These are phyloP conservation scores for Phaeosphaeriaceae sp. DNA, from an alignment of 2,329 filamentous ascomycete genomes.

Conservation along the genomic window DNA sequence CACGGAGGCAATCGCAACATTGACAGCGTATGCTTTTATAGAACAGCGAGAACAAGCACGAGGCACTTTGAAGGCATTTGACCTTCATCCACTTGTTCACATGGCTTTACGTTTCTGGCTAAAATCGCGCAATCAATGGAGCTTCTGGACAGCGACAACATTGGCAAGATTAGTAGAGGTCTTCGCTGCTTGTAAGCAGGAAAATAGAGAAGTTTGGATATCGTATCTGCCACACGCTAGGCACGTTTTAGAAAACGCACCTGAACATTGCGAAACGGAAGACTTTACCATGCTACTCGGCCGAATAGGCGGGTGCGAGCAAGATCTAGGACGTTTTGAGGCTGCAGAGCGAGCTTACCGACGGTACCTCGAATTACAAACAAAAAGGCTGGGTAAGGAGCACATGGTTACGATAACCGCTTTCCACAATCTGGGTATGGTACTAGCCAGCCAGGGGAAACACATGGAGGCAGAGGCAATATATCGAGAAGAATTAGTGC, in stretches of 20 bases:
- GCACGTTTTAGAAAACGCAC: constrained; percentile 3
- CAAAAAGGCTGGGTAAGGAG: constrained; percentile 7
- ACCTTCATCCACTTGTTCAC: constrained; percentile 47
- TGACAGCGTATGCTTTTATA: constrained; percentile 45
- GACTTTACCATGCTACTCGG: constrained; percentile 10
- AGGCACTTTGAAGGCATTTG: constrained; percentile 12
- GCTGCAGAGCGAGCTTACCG: constrained; percentile 7
- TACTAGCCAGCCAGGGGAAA: neutral
- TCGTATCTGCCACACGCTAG: constrained; percentile 41
- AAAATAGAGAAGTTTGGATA: constrained; percentile 28
- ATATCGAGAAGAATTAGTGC: neutral
- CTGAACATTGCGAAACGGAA: constrained; percentile 2
- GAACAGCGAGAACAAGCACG: constrained; percentile 10
- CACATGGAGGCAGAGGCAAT: constrained; percentile 10
- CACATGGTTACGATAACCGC: constrained; percentile 3
- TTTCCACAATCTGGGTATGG: constrained; percentile 10
- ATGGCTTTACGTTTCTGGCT: constrained; percentile 45
- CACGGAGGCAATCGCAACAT: constrained; percentile 38
- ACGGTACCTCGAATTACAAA: constrained; percentile 3
- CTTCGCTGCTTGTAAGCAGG: constrained; percentile 21
- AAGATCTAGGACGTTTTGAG: constrained; percentile 5
- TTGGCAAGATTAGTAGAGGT: constrained; percentile 27
- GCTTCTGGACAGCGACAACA: constrained; percentile 17
- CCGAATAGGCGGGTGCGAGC: constrained; percentile 11
- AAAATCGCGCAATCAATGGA: constrained; percentile 17